These are phyloP conservation scores for Stephania yunnanensis DNA, from an alignment of 164 flowering plant species.

Conservation along the genomic window DNA sequence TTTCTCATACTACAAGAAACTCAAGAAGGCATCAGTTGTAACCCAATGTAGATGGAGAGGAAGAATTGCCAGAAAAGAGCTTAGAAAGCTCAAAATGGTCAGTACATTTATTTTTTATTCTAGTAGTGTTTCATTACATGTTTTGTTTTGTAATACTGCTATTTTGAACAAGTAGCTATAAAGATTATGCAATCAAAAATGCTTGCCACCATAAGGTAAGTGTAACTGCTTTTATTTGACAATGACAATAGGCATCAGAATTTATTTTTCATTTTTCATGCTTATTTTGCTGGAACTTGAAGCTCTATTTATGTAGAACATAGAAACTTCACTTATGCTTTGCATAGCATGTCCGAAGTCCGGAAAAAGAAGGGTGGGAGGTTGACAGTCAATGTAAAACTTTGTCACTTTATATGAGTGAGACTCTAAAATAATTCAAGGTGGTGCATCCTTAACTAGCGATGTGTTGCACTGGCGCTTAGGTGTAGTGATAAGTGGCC, in stretches of 20 bases:
- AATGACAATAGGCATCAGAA: not conserved
- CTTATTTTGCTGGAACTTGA: not conserved
- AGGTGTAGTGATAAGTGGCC: no score
- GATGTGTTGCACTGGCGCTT: no score
- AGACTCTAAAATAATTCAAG: no score
- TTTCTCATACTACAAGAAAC: conserved; percentile 45
- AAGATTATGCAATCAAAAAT: not conserved
- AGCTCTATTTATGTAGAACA: not conserved
- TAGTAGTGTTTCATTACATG: not conserved
- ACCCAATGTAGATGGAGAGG: conserved; percentile 72
- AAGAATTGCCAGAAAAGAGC: conserved; percentile 45
- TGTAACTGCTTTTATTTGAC: not conserved
- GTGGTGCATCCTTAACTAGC: no score
- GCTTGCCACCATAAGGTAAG: not conserved
- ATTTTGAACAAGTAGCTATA: not conserved
- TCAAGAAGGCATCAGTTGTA: conserved; percentile 44
- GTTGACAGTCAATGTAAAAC: no score
- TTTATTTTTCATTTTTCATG: not conserved
- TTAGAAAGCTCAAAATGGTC: conserved; percentile 54
- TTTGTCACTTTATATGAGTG: no score
- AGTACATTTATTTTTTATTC: conserved; percentile 7
- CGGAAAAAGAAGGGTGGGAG: no score
- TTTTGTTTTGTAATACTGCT: not conserved
- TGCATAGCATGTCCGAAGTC: no score
- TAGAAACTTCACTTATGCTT: not conserved